Evolutionary conservation across 1,139 yeast species (phyloP).

Genomic region (Hanseniaspora gamundiae): DNA sequence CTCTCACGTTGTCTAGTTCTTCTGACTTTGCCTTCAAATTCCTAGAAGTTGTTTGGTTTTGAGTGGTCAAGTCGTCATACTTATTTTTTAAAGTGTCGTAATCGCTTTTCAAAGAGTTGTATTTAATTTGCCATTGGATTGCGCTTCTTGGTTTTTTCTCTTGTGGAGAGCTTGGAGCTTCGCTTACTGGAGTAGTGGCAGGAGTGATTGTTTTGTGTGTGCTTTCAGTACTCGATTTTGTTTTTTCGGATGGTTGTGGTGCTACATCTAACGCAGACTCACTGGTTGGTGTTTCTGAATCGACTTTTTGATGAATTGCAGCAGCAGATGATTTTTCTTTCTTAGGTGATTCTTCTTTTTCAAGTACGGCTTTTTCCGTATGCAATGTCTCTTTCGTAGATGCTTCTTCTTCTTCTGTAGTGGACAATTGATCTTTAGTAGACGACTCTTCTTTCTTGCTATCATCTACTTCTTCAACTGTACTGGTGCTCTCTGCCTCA

Average conservation of each 20-base stretch:
- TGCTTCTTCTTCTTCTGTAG: not conserved
- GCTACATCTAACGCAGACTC: not conserved
- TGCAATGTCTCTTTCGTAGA: too few relatives aligned
- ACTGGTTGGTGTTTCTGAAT: too few relatives aligned
- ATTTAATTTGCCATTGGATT: constrained; percentile 7
- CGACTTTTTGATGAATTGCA: too few relatives aligned
- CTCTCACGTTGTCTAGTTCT: constrained; percentile 38
- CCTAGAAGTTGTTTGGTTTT: constrained; percentile 9
- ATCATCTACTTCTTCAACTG: not conserved
- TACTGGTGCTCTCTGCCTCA: not conserved
- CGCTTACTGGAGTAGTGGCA: constrained; percentile 4
- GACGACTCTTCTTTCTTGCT: not conserved
- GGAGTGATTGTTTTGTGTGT: not conserved
- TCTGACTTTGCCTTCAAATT: constrained; percentile 16
- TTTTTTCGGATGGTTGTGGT: not conserved
- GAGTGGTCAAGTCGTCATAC: constrained; percentile 4
- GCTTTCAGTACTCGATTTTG: not conserved
- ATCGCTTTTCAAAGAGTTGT: constrained; percentile 6
- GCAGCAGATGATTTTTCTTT: too few relatives aligned
- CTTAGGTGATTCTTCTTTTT: too few relatives aligned
- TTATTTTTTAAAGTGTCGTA: constrained; percentile 5
- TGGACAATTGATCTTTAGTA: not conserved
- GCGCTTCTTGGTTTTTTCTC: constrained; percentile 7
- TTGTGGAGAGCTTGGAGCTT: constrained; percentile 4
- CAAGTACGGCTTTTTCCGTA: not conserved